Evolutionary conservation across 306 rosid genomes (phyloP).

Genomic region (Vigna nakashimae): DNA sequence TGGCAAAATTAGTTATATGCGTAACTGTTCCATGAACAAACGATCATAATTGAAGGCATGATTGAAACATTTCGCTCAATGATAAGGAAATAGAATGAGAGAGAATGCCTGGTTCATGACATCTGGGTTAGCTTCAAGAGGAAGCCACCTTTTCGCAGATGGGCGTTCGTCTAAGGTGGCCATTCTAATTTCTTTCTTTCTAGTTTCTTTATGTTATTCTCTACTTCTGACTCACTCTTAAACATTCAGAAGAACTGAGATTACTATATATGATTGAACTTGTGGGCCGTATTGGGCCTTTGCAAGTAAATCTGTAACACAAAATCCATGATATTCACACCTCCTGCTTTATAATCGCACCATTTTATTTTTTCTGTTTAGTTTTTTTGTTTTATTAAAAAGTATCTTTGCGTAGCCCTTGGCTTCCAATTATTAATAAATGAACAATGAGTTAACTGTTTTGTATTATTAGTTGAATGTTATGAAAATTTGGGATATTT

Average conservation of each 20-base stretch:
- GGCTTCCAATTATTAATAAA: no score
- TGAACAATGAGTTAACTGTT: no score
- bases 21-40: neutral
- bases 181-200: slow-evolving; percentile 48
- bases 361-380: no score
- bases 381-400: no score
- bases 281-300: slow-evolving; percentile 9
- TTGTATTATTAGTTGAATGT: no score
- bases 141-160: slow-evolving; percentile 91
- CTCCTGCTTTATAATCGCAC: no score
- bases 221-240: neutral
- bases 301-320: neutral
- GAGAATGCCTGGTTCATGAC: slow-evolving; percentile 85
- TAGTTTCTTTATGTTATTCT: neutral
- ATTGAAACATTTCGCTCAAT: neutral
- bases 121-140: slow-evolving; percentile 99
- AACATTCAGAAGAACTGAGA: neutral
- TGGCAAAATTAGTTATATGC: neutral
- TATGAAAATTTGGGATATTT: no score
- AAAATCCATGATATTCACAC: no score
- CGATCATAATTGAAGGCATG: neutral
- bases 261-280: neutral
- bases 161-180: slow-evolving; percentile 60
- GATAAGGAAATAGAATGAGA: neutral
- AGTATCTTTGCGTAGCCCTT: no score